These are phyloP conservation scores for Pelagophyceae sp. DNA, from an alignment of 352 stramenopile species.

Conservation along the genomic window DNA sequence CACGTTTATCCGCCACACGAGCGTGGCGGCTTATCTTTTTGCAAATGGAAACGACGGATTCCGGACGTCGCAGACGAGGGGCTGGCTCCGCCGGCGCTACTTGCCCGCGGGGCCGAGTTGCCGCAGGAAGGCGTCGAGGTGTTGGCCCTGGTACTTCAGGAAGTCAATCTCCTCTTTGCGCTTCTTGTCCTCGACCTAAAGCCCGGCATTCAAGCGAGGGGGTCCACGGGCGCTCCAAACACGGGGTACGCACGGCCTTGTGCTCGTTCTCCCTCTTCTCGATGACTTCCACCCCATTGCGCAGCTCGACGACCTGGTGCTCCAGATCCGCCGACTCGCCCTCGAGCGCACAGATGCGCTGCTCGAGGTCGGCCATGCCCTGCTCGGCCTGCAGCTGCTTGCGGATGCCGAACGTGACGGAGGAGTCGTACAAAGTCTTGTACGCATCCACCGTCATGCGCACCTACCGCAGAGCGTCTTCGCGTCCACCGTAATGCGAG, in stretches of 20 bases:
- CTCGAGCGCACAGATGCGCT: conserved; percentile 35
- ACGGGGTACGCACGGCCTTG: too few relatives aligned
- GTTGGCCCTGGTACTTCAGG: conserved; percentile 85
- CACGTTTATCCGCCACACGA: too few relatives aligned
- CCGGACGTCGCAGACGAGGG: too few relatives aligned
- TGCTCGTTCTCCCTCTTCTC: conserved; percentile 75
- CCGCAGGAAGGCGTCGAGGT: conserved; percentile 86
- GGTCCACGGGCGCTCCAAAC: too few relatives aligned
- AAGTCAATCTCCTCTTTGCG: conserved; percentile 86
- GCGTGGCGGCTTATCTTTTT: too few relatives aligned
- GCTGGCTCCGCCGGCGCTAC: too few relatives aligned
- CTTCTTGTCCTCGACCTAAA: conserved; percentile 85
- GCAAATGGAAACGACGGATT: too few relatives aligned
- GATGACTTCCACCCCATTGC: conserved; percentile 80
- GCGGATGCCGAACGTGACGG: conserved; percentile 78
- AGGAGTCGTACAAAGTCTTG: conserved; percentile 85
- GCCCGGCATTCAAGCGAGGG: too few relatives aligned
- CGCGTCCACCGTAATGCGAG: too few relatives aligned
- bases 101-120: conserved; percentile 30
- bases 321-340: conserved; percentile 40
- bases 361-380: conserved; percentile 71
- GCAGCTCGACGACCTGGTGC: conserved; percentile 69
- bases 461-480: too few relatives aligned
- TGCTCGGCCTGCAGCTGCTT: conserved; percentile 80
- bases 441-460: conserved; percentile 88